A percentile compares a stretch with the other conserved stretches of the same genome.
These are phyloP conservation scores for Ceratocystis cubensis DNA, from an alignment of 2,329 filamentous ascomycete species.

Conservation along the genomic window DNA sequence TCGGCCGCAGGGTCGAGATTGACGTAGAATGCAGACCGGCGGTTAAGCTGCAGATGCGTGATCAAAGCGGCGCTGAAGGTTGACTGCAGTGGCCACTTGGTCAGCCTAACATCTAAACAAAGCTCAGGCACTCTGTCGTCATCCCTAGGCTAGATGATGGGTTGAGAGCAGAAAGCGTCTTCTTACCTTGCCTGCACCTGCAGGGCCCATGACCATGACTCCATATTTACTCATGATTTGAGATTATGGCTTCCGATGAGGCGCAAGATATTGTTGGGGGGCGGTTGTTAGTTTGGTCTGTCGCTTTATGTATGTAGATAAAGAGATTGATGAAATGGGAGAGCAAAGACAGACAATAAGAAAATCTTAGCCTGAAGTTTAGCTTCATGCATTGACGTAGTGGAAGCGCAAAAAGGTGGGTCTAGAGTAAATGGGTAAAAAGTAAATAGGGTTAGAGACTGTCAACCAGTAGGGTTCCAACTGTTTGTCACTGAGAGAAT, in stretches of 20 bases:
- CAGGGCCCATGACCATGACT: slow-evolving; percentile 88
- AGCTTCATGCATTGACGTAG: not conserved
- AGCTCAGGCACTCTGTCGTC: not conserved
- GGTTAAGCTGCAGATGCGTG: slow-evolving; percentile 78
- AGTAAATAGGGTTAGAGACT: not conserved
- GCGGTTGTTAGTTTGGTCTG: not conserved
- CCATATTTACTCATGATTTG: slow-evolving; percentile 80
- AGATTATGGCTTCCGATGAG: not conserved
- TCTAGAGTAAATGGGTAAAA: not conserved
- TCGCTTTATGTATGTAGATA: not conserved
- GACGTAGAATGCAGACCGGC: slow-evolving; percentile 91
- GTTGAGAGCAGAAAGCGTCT: slow-evolving; percentile 7
- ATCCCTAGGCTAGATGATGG: not conserved
- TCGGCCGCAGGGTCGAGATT: slow-evolving; percentile 97
- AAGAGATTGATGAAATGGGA: not conserved
- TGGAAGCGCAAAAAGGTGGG: not conserved
- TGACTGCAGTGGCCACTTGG: slow-evolving; percentile 35
- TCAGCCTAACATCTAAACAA: slow-evolving; percentile 27
- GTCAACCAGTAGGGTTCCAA: not conserved
- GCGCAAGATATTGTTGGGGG: not conserved
- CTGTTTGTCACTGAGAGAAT: too few relatives aligned
- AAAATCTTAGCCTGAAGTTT: not conserved
- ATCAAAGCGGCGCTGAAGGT: slow-evolving; percentile 93
- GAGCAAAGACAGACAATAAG: not conserved
- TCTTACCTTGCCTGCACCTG: slow-evolving; percentile 77